Base-by-base conservation (phyloP, 176 grass and related monocot species). In the Alloteropsis semialata region DNA sequence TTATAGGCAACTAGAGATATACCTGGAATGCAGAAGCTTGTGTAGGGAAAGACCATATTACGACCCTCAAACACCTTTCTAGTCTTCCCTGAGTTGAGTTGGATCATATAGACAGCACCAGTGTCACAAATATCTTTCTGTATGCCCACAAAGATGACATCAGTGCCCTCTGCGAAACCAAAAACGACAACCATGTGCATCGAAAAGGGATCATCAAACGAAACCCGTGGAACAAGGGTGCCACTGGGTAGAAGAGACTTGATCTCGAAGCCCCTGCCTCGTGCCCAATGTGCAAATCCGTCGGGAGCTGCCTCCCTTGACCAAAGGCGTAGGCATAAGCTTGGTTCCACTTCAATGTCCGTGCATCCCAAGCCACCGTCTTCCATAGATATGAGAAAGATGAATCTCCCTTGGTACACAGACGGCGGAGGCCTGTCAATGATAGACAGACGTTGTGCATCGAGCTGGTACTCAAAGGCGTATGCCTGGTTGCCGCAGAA, bases 21-120 rank as follows among this genome's bases (percentile, higher is more conserved):
- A 69, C 65, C 49, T 69, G 65, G 78, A 69, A 81, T 56, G 65
- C 25, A 69, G 49, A 43, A 81, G 65, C 8, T 69, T 2, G 34
- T 21, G 25, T 70, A 81, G 18, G 65, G 79, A 81, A 81, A 0
- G 7, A 81, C 27, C 5, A 6, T 0, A 11, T 1, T 34, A 45
- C 0, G 6, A 6, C 2, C 2, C 17, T 74, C 70, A 5, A 22
- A 34, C 29, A 74, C 18, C 46, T 53, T 74, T 30, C 1, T 36
- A 10, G 4, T 46, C 3, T 36, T 14, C 42, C 28, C n/a, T 62
- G 38, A 36, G 42, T 61, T 62, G 9, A 43, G 53, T 75, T 39
- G 15, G 34, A 49, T 64, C 67, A 60, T 43, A 5, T 37, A 22
- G 51, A 43, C 69, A 57, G 11, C 36, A 57, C 19, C 19, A 57